A percentile compares a stretch with the other conserved stretches of the same genome.
These are phyloP conservation scores for Prunus mume DNA, from an alignment of 306 rosid species.

Conservation along the genomic window DNA sequence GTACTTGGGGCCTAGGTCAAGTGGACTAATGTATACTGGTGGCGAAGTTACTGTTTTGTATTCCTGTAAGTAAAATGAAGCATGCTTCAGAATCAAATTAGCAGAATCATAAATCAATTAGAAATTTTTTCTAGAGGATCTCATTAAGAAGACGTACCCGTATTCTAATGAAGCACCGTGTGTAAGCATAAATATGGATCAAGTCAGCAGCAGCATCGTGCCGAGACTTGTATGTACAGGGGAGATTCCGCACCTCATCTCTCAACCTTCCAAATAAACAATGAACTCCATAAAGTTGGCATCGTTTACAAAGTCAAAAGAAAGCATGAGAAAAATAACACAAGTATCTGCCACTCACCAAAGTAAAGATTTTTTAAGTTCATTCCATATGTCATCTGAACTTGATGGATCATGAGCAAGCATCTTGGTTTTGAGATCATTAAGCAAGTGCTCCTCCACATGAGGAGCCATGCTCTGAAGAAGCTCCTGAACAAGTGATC, in stretches of 20 bases:
- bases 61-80: constrained; percentile 48
- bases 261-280: constrained; percentile 67
- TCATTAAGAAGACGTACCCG: constrained; percentile 46
- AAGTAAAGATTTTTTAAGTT: constrained; percentile 70
- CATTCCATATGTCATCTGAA: constrained; percentile 62
- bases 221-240: constrained; percentile 93
- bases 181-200: constrained; percentile 91
- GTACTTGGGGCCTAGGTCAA: constrained; percentile 95
- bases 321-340: constrained; percentile 12
- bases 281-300: constrained; percentile 10
- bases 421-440: constrained; percentile 68
- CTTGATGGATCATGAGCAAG: constrained; percentile 63
- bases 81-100: constrained; percentile 1
- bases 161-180: constrained; percentile 83
- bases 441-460: constrained; percentile 55
- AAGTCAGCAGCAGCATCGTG: constrained; percentile 99
- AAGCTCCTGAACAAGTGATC: constrained; percentile 86
- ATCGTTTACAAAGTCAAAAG: constrained; percentile 1
- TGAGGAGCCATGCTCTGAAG: constrained; percentile 75
- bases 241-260: constrained; percentile 86
- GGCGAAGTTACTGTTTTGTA: constrained; percentile 84
- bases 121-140: background rate
- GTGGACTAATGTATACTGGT: constrained; percentile 97
- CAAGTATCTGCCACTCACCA: constrained; percentile 45
- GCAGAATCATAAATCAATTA: background rate